Conservation (phyloP, 1,139 yeast genomes). For the Yamadazyma diospyri region DNA sequence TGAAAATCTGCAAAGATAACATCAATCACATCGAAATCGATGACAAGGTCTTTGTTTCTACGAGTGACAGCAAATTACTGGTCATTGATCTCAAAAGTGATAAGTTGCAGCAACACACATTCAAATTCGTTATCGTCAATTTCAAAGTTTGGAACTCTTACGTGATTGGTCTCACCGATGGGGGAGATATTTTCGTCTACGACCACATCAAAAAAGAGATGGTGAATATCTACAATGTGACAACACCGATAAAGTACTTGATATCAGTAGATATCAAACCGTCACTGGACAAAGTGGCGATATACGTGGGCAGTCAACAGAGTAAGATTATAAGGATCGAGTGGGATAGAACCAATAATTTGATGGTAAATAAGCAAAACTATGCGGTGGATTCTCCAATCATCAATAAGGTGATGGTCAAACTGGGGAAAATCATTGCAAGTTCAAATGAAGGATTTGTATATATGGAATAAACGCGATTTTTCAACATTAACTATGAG, state of each 20-base stretch:
- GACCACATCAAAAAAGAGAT: slow-evolving; percentile 1
- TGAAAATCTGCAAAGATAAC: slow-evolving; percentile 26
- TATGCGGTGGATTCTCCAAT: slow-evolving; percentile 1
- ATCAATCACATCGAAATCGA: slow-evolving; percentile 22
- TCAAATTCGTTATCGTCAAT: slow-evolving; percentile 11
- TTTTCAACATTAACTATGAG: slow-evolving; percentile 1
- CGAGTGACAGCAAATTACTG: slow-evolving; percentile 27
- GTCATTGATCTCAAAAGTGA: slow-evolving; percentile 26
- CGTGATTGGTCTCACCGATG: slow-evolving; percentile 4
- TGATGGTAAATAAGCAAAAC: slow-evolving; percentile 2
- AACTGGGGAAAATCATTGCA: slow-evolving; percentile 2
- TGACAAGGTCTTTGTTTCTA: slow-evolving; percentile 17
- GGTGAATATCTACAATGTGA: slow-evolving; percentile 5
- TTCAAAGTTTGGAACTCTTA: slow-evolving; percentile 7
- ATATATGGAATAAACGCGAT: slow-evolving; percentile 7
- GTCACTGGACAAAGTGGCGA: not conserved
- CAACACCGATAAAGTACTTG: slow-evolving; percentile 1
- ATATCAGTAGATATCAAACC: slow-evolving; percentile 4
- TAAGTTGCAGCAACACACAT: slow-evolving; percentile 14
- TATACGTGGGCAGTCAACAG: slow-evolving; percentile 6
- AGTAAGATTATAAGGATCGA: slow-evolving; percentile 3
- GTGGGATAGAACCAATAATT: slow-evolving; percentile 6
- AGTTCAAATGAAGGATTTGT: slow-evolving; percentile 11
- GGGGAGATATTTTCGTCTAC: slow-evolving; percentile 6
- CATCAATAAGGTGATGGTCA: slow-evolving; percentile 2